Base-by-base conservation (phyloP, 164 flowering plant species). In the Magnolia officinalis region DNA sequence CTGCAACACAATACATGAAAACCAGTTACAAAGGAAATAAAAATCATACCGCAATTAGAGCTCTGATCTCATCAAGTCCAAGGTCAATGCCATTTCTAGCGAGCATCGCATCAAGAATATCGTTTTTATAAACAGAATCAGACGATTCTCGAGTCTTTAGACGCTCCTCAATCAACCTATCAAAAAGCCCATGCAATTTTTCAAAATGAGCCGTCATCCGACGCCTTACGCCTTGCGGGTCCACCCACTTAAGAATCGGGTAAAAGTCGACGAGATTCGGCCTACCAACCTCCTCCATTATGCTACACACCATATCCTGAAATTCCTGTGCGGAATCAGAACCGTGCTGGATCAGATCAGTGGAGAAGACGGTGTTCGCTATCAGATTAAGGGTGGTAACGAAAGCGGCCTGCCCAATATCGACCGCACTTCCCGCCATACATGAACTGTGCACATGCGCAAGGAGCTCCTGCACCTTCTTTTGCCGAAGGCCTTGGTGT, bases 191-290 rank as follows among this genome's bases (percentile, higher is more conserved):
- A 24, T 74, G 6, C 6, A 83, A 14, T 26, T 59, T 59, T n/a
- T 52, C 37, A 11, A 63, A 55, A 26, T 67, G 8, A 10, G 10
- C 6, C 2, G 31, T 13, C 71, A 76, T 24, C 4, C 72, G 55
- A 16, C 71, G 64, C 49, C 75, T 50, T 8, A 69, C 19, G 0
- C 81, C 77, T 7, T 61, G 78, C 4, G 77, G 76, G 49, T 79
- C 81, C 1, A 82, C 20, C 26, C 7, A 2, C 64, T 50, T 74
- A 4, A 82, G 77, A 63, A 73, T 23, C 3, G 82, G 84, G 31
- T 79, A 82, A 74, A 63, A 84, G 55, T 87, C 90, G 0, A 77
- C 78, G 77, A 84, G 23, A 64, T 87, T 87, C 0, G 82, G 82
- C 23, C 71, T 80, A 8, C 84, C 88, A 0, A 14, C 49, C 51